These are phyloP conservation scores for Yamadazyma oceani DNA, from an alignment of 1,139 yeast genomes.

Conservation along the genomic window DNA sequence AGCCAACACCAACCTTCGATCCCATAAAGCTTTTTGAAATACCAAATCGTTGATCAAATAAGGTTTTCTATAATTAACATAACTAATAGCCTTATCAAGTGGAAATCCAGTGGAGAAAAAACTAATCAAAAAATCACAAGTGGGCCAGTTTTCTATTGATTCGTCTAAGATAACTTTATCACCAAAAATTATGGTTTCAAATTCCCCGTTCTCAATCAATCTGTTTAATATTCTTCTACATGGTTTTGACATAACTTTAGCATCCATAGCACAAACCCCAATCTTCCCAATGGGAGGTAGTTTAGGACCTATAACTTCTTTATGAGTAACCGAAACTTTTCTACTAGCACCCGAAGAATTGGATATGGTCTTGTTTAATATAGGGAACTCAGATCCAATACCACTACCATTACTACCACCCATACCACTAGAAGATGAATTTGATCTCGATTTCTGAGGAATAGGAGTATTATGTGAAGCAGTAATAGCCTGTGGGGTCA, in stretches of 20 bases:
- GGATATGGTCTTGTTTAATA: constrained; percentile 37
- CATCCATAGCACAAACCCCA: constrained; percentile 99
- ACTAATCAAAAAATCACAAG: constrained; percentile 91
- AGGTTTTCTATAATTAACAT: constrained; percentile 88
- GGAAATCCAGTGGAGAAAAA: constrained; percentile 98
- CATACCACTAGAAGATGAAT: constrained; percentile 23
- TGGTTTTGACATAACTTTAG: constrained; percentile 93
- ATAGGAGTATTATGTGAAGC: constrained; percentile 3
- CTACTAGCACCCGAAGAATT: constrained; percentile 42
- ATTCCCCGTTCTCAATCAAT: constrained; percentile 88
- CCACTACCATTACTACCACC: constrained; percentile 7
- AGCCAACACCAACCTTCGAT: constrained; percentile 81
- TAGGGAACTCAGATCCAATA: constrained; percentile 16
- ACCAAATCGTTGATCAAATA: constrained; percentile 84
- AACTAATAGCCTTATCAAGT: constrained; percentile 88
- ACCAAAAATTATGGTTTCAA: constrained; percentile 95
- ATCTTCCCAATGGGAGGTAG: constrained; percentile 84
- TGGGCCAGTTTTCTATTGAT: constrained; percentile 94
- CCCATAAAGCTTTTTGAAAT: constrained; percentile 95
- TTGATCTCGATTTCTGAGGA: constrained; percentile 20
- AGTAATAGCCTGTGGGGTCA: background rate
- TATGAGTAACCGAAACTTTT: constrained; percentile 43
- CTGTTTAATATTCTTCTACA: constrained; percentile 88
- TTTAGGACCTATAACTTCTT: constrained; percentile 46
- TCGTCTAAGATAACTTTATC: constrained; percentile 97